Evolutionary conservation across 106 monocot species (phyloP).

Genomic region (Narthecium ossifragum): DNA sequence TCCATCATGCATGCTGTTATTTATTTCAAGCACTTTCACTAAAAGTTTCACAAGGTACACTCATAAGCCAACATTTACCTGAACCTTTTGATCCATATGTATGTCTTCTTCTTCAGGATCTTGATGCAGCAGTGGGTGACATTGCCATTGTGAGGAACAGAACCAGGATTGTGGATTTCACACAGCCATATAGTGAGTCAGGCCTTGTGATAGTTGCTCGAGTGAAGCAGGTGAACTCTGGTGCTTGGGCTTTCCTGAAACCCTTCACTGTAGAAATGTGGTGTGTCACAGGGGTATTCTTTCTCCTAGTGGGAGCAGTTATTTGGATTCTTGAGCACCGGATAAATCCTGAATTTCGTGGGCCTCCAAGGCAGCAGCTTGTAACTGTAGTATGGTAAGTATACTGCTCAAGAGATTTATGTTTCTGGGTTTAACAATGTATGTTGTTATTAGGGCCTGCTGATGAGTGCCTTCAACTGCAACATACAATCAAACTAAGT

Average conservation of each 20-base stretch:
- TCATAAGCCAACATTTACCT: neutral
- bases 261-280: conserved; percentile 58
- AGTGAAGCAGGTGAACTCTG: conserved; percentile 23
- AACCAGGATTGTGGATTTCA: conserved; percentile 54
- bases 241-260: conserved; percentile 62
- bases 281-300: conserved; percentile 46
- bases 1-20: neutral
- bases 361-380: too few relatives aligned
- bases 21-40: neutral
- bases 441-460: too few relatives aligned
- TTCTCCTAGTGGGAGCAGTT: conserved; percentile 42
- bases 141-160: conserved; percentile 57
- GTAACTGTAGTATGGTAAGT: too few relatives aligned
- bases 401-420: too few relatives aligned
- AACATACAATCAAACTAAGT: too few relatives aligned
- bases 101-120: conserved; percentile 16
- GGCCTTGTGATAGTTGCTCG: conserved; percentile 54
- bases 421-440: too few relatives aligned
- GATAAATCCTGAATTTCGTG: conserved; percentile 37
- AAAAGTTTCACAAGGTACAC: neutral
- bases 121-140: conserved; percentile 69
- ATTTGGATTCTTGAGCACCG: conserved; percentile 70
- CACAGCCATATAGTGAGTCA: conserved; percentile 61
- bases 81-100: neutral
- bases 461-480: too few relatives aligned